Evolutionary conservation across 352 stramenopile species (phyloP).

Genomic region (Halophytophthora polymorphica): DNA sequence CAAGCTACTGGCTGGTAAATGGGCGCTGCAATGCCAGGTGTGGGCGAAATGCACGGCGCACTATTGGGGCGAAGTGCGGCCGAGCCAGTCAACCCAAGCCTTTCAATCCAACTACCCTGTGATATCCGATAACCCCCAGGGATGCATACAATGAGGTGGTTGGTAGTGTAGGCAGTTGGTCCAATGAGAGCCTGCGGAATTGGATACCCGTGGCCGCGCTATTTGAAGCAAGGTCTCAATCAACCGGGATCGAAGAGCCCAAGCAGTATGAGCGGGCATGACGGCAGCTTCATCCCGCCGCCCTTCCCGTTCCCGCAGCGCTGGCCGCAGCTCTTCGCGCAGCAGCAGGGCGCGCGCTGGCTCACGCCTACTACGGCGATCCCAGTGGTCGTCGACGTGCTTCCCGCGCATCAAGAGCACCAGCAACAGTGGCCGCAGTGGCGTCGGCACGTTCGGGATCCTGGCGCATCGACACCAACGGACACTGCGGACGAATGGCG

Average conservation of each 20-base stretch:
- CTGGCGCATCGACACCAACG: too few species aligned
- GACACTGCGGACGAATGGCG: too few species aligned
- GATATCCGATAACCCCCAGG: neutral
- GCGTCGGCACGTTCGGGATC: too few species aligned
- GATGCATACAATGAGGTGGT: too few species aligned
- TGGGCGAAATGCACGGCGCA: neutral
- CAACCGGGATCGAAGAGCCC: neutral
- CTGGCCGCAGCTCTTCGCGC: constrained; percentile 47
- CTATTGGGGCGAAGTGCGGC: neutral
- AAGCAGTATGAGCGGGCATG: constrained; percentile 13
- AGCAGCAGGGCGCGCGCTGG: constrained; percentile 34
- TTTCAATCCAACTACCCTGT: too few species aligned
- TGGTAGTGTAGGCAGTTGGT: too few species aligned
- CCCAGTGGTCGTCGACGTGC: neutral
- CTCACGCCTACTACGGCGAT: constrained; percentile 34
- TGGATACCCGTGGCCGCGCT: neutral
- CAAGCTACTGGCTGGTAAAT: constrained; percentile 9
- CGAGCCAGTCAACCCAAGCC: constrained; percentile 8
- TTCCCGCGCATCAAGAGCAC: neutral
- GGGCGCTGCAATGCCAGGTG: too few species aligned
- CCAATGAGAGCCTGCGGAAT: too few species aligned
- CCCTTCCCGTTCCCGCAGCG: constrained; percentile 76
- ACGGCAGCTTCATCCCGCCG: constrained; percentile 51
- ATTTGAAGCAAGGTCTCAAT: neutral
- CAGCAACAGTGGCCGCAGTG: too few species aligned